These are phyloP conservation scores for Oryza nivara DNA, from an alignment of 176 grass and related monocot genomes.

Conservation along the genomic window DNA sequence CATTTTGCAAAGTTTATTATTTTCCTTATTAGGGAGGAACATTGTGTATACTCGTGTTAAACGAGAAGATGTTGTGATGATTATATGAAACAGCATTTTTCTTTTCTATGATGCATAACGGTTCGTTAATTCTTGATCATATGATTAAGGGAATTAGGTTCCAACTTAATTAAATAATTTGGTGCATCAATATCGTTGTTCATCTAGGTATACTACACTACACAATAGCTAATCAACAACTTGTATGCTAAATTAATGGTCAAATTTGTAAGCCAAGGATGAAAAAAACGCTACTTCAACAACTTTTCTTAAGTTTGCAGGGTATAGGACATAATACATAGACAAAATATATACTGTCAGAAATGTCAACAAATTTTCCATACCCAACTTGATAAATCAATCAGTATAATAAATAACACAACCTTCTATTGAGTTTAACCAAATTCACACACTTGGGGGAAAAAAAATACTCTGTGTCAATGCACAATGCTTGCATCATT, in stretches of 20 bases:
- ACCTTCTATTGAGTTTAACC: not conserved
- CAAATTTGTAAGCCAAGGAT: not conserved
- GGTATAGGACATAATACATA: not conserved
- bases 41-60: not conserved
- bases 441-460: not conserved
- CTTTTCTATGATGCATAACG: not conserved
- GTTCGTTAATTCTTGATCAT: not conserved
- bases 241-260: not conserved
- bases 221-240: not conserved
- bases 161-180: not conserved
- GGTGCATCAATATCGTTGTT: not conserved
- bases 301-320: not conserved
- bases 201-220: not conserved
- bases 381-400: not conserved
- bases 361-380: not conserved
- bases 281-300: not conserved
- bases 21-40: no score
- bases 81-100: not conserved
- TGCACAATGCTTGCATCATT: constrained; percentile 3
- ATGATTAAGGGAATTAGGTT: not conserved
- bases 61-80: not conserved
- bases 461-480: not conserved
- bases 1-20: not conserved
- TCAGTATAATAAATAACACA: not conserved
- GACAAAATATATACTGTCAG: not conserved